A percentile compares a stretch with the other conserved stretches of the same genome.
phyloP scores from a whole-genome alignment of 805 yeast species.

The Pichia nanzhaoensis region DNA sequence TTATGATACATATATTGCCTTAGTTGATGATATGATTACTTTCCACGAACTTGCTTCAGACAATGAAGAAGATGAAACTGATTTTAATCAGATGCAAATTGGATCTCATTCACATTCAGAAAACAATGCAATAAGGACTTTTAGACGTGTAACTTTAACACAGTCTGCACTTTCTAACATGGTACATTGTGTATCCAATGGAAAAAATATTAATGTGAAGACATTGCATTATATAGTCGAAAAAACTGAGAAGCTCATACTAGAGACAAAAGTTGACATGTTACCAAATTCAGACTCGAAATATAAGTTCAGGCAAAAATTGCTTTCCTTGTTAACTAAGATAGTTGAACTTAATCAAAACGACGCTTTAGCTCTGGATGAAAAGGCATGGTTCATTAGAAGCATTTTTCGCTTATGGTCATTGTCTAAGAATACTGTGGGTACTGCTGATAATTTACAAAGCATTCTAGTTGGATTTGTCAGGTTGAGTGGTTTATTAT shows the following conservation, averaged over 20 bases:
- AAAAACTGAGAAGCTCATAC: neutral
- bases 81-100: constrained; percentile 20
- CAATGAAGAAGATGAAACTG: constrained; percentile 35
- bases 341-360: constrained; percentile 8
- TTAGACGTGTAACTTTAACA: neutral
- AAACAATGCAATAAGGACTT: neutral
- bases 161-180: constrained; percentile 1
- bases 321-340: constrained; percentile 17
- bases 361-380: neutral
- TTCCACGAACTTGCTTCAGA: constrained; percentile 26
- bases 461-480: constrained; percentile 49
- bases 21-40: constrained; percentile 19
- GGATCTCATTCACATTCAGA: constrained; percentile 1
- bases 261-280: constrained; percentile 3
- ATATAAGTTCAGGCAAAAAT: constrained; percentile 21
- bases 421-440: constrained; percentile 14
- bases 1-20: constrained; percentile 33
- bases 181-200: constrained; percentile 4
- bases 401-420: constrained; percentile 4
- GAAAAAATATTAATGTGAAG: neutral
- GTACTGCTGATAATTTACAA: constrained; percentile 33
- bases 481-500: constrained; percentile 18
- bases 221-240: neutral
- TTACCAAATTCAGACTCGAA: constrained; percentile 11
- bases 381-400: neutral